Base-by-base conservation (phyloP, 306 rosid genomes). In the Acacia acuminata region DNA sequence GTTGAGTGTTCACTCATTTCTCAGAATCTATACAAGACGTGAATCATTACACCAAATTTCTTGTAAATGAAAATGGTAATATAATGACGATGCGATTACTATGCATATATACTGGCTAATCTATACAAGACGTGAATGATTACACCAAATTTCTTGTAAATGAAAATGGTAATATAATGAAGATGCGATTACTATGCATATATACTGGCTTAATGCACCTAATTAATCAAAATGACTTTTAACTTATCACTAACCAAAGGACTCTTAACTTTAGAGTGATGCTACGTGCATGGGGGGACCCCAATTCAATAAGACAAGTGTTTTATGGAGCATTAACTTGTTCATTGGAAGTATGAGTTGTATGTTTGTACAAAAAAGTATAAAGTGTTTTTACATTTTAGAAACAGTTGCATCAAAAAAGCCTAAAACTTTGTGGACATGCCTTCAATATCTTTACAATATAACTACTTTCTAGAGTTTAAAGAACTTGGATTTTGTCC, bases 241-340 rank as follows among this genome's bases (percentile, higher is more conserved):
- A 53, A 53, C 60, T 53, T 17, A 17, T 17, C 60, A 17, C 22
- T 53, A 19, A 53, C 60, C 19, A 17, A 48, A 48, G 20, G 55
- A 48, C 20, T 48, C 16, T 60, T 43, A 25, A 77, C 79, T 40
- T 81, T 34, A 36, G 65, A 44, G 16, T 66, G 24, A 79, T 68
- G 68, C 40, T 71, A 34, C 42, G 8, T 30, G 32, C 32, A 30
- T 50, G 77, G 47, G 65, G 81, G 81, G 47, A 10, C 22, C 81
- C 81, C 32, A 73, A 65, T 78, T 25, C 77, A 83, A 85, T 81
- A 40, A 78, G 74, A 74, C 69, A 20, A 42, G 30, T 25, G 72
- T 3, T 58, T 74, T 85, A 88, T 89, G 88, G 92, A 83, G 92
- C 92, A 89, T 85, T 85, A 84, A 82, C 79, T 76, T 34, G 80